These are phyloP conservation scores for Fonsecaea pedrosoi DNA, from an alignment of 2,329 filamentous ascomycete species.

Conservation along the genomic window DNA sequence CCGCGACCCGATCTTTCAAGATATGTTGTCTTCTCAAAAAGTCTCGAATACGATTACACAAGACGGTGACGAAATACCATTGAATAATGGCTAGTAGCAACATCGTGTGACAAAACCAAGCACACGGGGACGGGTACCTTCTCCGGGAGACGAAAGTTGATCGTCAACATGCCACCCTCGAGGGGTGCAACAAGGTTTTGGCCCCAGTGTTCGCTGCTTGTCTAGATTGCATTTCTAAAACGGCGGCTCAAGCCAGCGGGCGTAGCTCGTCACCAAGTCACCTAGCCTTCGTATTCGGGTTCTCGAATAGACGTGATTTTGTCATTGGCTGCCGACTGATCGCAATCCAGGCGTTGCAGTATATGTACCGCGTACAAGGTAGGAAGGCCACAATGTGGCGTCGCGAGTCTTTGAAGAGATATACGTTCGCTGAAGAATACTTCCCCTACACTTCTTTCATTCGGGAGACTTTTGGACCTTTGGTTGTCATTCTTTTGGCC, in stretches of 20 bases:
- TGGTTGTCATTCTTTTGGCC: not conserved
- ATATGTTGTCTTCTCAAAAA: not conserved
- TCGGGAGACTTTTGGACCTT: not conserved
- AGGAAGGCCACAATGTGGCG: not conserved
- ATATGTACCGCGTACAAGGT: not conserved
- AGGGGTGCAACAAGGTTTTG: not conserved
- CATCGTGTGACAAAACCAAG: not conserved
- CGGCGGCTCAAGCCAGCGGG: not conserved
- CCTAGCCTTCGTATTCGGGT: not conserved
- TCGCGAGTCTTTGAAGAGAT: not conserved
- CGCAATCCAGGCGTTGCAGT: not conserved
- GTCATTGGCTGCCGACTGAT: not conserved
- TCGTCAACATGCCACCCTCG: not conserved
- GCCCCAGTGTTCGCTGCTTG: not conserved
- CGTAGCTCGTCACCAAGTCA: not conserved
- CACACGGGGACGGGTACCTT: not conserved
- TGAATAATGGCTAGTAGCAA: not conserved
- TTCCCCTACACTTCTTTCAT: not conserved
- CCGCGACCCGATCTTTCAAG: not conserved
- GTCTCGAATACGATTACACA: not conserved
- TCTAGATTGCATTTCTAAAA: not conserved
- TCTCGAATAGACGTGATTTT: not conserved
- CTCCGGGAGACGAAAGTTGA: not conserved
- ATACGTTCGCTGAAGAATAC: not conserved
- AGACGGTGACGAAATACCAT: not conserved